These are phyloP conservation scores for Kwoniella sp. DNA, from an alignment of 768 basidiomycete species.

Conservation along the genomic window DNA sequence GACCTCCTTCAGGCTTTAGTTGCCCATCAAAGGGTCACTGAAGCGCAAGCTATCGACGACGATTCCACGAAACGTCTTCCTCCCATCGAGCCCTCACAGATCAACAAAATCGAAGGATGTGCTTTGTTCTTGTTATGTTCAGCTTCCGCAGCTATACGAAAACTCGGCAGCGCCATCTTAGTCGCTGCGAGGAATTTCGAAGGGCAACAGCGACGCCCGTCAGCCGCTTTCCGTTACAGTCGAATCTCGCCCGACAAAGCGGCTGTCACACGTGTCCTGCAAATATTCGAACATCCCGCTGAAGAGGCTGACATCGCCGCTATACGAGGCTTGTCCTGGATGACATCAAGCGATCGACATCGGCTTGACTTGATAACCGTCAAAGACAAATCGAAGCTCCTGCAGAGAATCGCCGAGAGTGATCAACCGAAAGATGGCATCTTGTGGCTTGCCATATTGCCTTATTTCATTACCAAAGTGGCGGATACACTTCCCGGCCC, in stretches of 20 bases:
- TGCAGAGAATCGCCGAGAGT: constrained; percentile 46
- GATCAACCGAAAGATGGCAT: constrained; percentile 47
- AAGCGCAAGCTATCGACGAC: constrained; percentile 27
- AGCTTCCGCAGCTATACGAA: constrained; percentile 62
- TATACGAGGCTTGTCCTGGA: constrained; percentile 41
- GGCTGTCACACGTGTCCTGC: constrained; percentile 30
- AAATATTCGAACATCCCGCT: constrained; percentile 32
- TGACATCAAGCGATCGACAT: constrained; percentile 38
- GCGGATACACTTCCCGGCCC: constrained; percentile 31
- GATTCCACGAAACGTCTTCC: constrained; percentile 13
- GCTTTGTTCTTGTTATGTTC: constrained; percentile 69
- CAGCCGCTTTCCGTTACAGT: constrained; percentile 43
- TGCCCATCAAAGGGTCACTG: constrained; percentile 58
- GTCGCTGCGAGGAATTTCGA: constrained; percentile 58
- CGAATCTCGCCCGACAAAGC: constrained; percentile 33
- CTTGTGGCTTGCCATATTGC: constrained; percentile 50
- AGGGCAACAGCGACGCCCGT: constrained; percentile 34
- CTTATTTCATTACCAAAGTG: constrained; percentile 39
- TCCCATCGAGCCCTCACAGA: constrained; percentile 20
- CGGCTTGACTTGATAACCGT: constrained; percentile 37
- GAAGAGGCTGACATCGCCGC: constrained; percentile 36
- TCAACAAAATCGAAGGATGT: constrained; percentile 67
- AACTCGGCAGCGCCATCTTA: constrained; percentile 67
- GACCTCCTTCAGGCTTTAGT: constrained; percentile 73
- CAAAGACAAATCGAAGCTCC: constrained; percentile 34